phyloP scores from a whole-genome alignment of 2,329 filamentous ascomycete species.

The Diaporthe helianthi region DNA sequence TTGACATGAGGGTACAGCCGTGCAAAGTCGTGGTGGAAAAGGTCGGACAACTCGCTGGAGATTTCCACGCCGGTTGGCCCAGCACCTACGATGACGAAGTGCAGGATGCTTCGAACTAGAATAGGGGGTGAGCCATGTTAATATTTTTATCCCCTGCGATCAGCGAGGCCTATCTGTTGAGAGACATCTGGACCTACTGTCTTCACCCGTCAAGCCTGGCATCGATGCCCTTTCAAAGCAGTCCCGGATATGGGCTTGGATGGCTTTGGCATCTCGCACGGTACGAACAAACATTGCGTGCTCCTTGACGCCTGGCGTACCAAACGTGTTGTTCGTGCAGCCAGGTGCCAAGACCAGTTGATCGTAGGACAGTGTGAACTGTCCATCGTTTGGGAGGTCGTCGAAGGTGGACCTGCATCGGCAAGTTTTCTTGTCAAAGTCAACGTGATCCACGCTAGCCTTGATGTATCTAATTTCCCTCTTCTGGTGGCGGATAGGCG shows the following conservation, averaged over 20 bases:
- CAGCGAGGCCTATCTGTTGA: accelerated
- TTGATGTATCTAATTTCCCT: conserved; percentile 28
- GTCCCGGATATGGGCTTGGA: conserved; percentile 26
- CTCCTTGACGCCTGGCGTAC: conserved; percentile 23
- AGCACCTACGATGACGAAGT: conserved; percentile 33
- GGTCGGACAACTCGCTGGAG: conserved; percentile 30
- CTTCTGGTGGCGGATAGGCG: conserved; percentile 25
- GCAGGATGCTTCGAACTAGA: conserved; percentile 26
- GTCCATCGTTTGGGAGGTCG: neutral
- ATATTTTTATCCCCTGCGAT: neutral
- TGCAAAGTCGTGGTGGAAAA: conserved; percentile 29
- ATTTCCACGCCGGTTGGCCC: conserved; percentile 30
- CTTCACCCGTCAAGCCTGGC: conserved; percentile 26
- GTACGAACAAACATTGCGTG: conserved; percentile 32
- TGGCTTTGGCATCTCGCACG: conserved; percentile 30
- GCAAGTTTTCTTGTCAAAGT: conserved; percentile 27
- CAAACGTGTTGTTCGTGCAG: conserved; percentile 32
- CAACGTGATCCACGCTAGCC: conserved; percentile 27
- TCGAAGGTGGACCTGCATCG: conserved; percentile 23
- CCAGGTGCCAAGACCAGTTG: conserved; percentile 29
- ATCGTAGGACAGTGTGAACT: conserved; percentile 26
- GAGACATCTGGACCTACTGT: conserved; percentile 27
- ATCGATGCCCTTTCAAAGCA: conserved; percentile 32
- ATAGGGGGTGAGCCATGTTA: neutral
- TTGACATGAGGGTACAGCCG: conserved; percentile 31